Conservation (phyloP, 495 filamentous ascomycete genomes). For the Lepraria neglecta region DNA sequence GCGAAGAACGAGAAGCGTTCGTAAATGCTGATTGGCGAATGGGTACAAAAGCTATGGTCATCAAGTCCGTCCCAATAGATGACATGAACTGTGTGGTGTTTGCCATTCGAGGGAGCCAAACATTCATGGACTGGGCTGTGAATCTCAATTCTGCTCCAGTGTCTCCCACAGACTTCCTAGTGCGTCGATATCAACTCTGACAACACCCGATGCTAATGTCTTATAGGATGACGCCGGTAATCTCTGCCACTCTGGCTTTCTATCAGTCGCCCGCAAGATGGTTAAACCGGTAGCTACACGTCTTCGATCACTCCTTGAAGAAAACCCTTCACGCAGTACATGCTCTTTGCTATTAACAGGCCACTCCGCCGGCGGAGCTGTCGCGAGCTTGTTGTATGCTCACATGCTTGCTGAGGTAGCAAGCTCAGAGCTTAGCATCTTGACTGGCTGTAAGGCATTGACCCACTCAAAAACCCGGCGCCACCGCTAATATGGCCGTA, state of each 20-base stretch:
- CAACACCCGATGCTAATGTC: not conserved
- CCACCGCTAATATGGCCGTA: slow-evolving; percentile 6
- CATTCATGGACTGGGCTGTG: slow-evolving; percentile 77
- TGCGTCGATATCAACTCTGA: slow-evolving; percentile 23
- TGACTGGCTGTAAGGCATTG: slow-evolving; percentile 45
- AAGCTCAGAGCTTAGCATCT: slow-evolving; percentile 56
- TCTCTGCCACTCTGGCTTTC: slow-evolving; percentile 70
- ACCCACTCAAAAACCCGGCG: not conserved
- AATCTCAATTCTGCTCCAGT: slow-evolving; percentile 63
- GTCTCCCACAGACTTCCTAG: slow-evolving; percentile 57
- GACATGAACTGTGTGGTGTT: slow-evolving; percentile 71
- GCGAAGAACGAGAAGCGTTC: slow-evolving; percentile 55
- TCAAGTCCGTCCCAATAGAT: slow-evolving; percentile 70
- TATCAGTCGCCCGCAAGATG: slow-evolving; percentile 70
- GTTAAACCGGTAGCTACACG: slow-evolving; percentile 61
- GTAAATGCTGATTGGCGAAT: slow-evolving; percentile 60
- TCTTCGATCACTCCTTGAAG: slow-evolving; percentile 58
- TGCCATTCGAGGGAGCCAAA: slow-evolving; percentile 71
- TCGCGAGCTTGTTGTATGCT: slow-evolving; percentile 68
- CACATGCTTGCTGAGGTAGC: slow-evolving; percentile 63
- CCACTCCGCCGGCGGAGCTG: slow-evolving; percentile 76
- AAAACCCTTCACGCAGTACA: slow-evolving; percentile 57
- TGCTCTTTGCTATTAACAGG: slow-evolving; percentile 75
- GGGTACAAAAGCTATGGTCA: slow-evolving; percentile 77
- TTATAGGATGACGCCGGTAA: slow-evolving; percentile 63